These are phyloP conservation scores for Candida dajiaensis DNA, from an alignment of 805 yeast genomes.

Conservation along the genomic window DNA sequence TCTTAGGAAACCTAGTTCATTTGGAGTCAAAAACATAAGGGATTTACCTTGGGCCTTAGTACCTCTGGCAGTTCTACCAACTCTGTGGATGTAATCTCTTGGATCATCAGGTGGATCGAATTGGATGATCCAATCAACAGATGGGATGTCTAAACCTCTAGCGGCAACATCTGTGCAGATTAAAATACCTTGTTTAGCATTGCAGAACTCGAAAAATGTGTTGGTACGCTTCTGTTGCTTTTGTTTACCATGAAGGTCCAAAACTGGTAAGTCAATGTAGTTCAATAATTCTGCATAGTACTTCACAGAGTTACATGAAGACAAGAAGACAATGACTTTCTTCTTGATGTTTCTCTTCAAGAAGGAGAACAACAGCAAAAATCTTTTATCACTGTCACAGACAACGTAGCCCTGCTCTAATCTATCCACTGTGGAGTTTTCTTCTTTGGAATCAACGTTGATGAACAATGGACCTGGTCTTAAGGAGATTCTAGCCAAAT, in stretches of 20 bases:
- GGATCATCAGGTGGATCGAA: slow-evolving; percentile 99
- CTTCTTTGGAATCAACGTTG: slow-evolving; percentile 82
- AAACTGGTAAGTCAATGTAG: slow-evolving; percentile 94
- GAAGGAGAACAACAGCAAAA: slow-evolving; percentile 84
- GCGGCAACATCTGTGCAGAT: slow-evolving; percentile 99
- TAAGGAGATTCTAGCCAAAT: slow-evolving; percentile 91
- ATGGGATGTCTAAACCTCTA: slow-evolving; percentile 96
- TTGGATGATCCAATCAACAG: slow-evolving; percentile 98
- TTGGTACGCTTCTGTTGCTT: slow-evolving; percentile 98
- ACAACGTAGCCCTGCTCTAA: slow-evolving; percentile 98
- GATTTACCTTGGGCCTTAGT: slow-evolving; percentile 86
- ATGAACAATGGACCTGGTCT: slow-evolving; percentile 91
- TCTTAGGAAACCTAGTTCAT: slow-evolving; percentile 89
- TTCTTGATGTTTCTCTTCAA: slow-evolving; percentile 88
- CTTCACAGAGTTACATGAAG: slow-evolving; percentile 96
- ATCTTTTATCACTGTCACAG: slow-evolving; percentile 93
- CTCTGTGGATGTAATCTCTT: slow-evolving; percentile 97
- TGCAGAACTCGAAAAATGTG: slow-evolving; percentile 96
- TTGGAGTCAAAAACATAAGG: slow-evolving; percentile 90
- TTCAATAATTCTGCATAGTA: slow-evolving; percentile 92
- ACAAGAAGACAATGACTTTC: slow-evolving; percentile 88
- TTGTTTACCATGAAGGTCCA: slow-evolving; percentile 96
- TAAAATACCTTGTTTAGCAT: slow-evolving; percentile 89
- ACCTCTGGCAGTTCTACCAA: slow-evolving; percentile 98
- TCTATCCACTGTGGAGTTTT: slow-evolving; percentile 90